phyloP scores from a whole-genome alignment of 2,329 filamentous ascomycete genomes.

The Trichoderma sp. region DNA sequence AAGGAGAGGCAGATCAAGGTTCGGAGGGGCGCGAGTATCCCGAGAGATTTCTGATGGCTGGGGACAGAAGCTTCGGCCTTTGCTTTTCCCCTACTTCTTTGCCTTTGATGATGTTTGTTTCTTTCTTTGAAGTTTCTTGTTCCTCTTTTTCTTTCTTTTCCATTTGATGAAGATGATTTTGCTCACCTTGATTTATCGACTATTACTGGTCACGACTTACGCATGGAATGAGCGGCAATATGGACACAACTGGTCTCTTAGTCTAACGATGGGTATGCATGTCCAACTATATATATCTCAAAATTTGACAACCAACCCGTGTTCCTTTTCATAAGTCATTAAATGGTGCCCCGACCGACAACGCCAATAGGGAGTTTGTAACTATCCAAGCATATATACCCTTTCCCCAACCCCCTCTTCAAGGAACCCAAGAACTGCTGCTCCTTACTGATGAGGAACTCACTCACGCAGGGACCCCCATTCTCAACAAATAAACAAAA shows the following conservation, averaged over 20 bases:
- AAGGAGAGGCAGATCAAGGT: conserved; percentile 12
- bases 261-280: conserved; percentile 15
- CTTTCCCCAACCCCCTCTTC: neutral
- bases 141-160: too few relatives aligned
- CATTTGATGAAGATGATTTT: neutral
- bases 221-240: too few relatives aligned
- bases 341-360: neutral
- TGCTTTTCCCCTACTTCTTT: neutral
- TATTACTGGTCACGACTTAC: too few relatives aligned
- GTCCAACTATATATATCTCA: conserved; percentile 4
- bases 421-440: neutral
- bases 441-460: neutral
- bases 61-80: neutral
- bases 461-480: neutral
- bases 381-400: neutral
- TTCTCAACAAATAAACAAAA: neutral
- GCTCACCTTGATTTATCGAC: neutral
- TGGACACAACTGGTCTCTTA: too few relatives aligned
- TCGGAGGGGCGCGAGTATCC: neutral
- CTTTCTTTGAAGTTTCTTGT: neutral
- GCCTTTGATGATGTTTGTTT: neutral
- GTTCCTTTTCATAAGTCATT: conserved; percentile 23
- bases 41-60: neutral
- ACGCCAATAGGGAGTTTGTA: conserved; percentile 16
- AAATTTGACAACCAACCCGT: neutral